Percentiles rank a stretch among this genome's conserved stretches.
phyloP scores from a whole-genome alignment of 1,139 yeast genomes.

The Taiozyma onychis region DNA sequence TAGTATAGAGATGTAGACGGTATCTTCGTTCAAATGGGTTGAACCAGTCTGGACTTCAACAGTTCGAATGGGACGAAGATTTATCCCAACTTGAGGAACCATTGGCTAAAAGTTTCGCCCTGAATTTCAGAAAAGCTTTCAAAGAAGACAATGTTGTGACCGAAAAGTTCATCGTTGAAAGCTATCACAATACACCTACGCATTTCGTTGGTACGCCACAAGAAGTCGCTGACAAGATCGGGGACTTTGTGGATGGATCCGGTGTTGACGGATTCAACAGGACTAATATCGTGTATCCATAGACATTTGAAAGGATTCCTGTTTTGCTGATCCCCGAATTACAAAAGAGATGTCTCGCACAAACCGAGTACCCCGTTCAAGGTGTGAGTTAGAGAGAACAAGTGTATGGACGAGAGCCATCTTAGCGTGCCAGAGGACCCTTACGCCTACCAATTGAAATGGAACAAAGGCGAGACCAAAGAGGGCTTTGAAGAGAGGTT shows the following conservation, averaged over 20 bases:
- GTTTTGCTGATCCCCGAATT: constrained; percentile 6
- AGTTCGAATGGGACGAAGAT: constrained; percentile 28
- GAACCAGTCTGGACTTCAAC: constrained; percentile 27
- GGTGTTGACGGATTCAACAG: constrained; percentile 7
- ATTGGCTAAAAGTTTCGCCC: not conserved
- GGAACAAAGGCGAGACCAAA: constrained; percentile 7
- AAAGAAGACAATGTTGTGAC: constrained; percentile 1
- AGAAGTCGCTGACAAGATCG: constrained; percentile 7
- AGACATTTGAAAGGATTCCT: constrained; percentile 6
- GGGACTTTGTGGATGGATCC: constrained; percentile 4
- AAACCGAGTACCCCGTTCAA: constrained; percentile 5
- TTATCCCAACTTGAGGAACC: constrained; percentile 22
- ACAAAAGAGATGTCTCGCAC: constrained; percentile 6
- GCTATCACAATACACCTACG: constrained; percentile 4
- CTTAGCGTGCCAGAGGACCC: constrained; percentile 3
- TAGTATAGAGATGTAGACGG: constrained; percentile 25
- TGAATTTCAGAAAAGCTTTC: not conserved
- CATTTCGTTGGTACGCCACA: constrained; percentile 7
- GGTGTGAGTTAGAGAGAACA: constrained; percentile 7
- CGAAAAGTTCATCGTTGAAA: constrained; percentile 1
- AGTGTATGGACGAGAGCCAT: constrained; percentile 3
- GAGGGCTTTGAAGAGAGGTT: constrained; percentile 4
- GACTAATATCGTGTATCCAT: constrained; percentile 6
- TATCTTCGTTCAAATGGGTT: constrained; percentile 27
- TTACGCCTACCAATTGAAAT: constrained; percentile 4